Evolutionary conservation across 345 rosid genomes (phyloP).

Genomic region (Eucalyptus tenuipes): DNA sequence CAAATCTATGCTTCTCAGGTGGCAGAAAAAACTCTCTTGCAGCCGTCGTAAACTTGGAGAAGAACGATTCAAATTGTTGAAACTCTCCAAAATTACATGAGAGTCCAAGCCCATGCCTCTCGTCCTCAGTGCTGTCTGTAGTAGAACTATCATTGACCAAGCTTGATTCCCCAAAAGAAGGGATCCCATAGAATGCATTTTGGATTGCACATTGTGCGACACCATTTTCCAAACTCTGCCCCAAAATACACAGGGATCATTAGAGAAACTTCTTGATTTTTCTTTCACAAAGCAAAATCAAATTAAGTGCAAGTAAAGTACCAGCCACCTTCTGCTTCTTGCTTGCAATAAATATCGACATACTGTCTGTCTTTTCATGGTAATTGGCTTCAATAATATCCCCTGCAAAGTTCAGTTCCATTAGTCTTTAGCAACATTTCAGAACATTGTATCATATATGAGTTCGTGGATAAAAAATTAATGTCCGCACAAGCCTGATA

Average conservation of each 20-base stretch:
- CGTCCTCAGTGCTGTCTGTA: conserved; percentile 18
- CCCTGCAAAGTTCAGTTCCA: conserved; percentile 8
- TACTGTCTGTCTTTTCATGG: conserved; percentile 13
- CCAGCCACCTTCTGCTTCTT: conserved; percentile 76
- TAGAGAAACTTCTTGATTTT: not conserved
- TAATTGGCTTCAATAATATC: conserved; percentile 10
- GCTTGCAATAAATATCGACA: conserved; percentile 9
- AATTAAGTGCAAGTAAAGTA: conserved; percentile 37
- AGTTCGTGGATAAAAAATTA: not conserved
- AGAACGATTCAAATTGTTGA: conserved; percentile 55
- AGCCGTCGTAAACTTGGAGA: conserved; percentile 34
- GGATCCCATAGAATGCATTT: conserved; percentile 39
- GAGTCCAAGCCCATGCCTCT: conserved; percentile 6
- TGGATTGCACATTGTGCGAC: conserved; percentile 39
- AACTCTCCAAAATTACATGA: conserved; percentile 54
- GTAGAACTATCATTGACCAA: conserved; percentile 21
- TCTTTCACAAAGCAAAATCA: conserved; percentile 2
- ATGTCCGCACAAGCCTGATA: not conserved
- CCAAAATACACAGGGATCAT: not conserved
- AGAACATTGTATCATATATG: not conserved
- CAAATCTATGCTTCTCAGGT: conserved; percentile 62
- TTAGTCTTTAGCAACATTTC: not conserved
- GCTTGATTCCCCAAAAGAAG: conserved; percentile 50
- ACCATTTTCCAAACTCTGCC: conserved; percentile 28
- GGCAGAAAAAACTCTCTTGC: conserved; percentile 63